These are phyloP conservation scores for Rubia peregrina DNA, from an alignment of 305 asterid species.

Conservation along the genomic window DNA sequence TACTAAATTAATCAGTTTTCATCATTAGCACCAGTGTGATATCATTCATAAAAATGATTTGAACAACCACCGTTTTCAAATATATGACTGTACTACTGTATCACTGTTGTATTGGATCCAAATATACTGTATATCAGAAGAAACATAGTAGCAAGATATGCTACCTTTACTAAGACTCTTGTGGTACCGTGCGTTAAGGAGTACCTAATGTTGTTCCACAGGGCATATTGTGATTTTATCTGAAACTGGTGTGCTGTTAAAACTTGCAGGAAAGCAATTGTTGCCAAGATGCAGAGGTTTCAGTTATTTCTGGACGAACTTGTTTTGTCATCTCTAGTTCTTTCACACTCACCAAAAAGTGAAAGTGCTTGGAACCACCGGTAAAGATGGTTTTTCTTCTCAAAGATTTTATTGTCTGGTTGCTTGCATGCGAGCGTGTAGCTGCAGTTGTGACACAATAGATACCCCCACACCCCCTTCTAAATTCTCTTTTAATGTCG, in stretches of 20 bases:
- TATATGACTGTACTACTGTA: no score
- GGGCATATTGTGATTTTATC: not conserved
- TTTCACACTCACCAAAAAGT: slow-evolving; percentile 83
- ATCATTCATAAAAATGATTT: not conserved
- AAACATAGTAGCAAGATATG: not conserved
- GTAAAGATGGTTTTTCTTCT: slow-evolving; percentile 24
- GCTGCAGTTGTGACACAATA: not conserved
- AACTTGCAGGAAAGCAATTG: slow-evolving; percentile 55
- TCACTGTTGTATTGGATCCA: no score
- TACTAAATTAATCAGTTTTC: not conserved
- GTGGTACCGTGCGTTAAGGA: not conserved
- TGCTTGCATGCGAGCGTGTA: slow-evolving; percentile 2
- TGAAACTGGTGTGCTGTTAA: slow-evolving; percentile 5
- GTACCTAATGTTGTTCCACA: not conserved
- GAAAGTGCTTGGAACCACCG: slow-evolving; percentile 96
- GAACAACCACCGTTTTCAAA: not conserved
- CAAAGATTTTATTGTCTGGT: not conserved
- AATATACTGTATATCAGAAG: not conserved
- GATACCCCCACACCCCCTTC: not conserved
- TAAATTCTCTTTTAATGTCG: not conserved
- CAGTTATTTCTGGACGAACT: slow-evolving; percentile 60
- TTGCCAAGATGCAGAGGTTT: slow-evolving; percentile 41
- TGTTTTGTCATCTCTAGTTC: slow-evolving; percentile 51
- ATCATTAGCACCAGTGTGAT: not conserved
- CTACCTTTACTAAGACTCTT: not conserved